These are phyloP conservation scores for Plantago elongata DNA, from an alignment of 257 asterid genomes.

Conservation along the genomic window DNA sequence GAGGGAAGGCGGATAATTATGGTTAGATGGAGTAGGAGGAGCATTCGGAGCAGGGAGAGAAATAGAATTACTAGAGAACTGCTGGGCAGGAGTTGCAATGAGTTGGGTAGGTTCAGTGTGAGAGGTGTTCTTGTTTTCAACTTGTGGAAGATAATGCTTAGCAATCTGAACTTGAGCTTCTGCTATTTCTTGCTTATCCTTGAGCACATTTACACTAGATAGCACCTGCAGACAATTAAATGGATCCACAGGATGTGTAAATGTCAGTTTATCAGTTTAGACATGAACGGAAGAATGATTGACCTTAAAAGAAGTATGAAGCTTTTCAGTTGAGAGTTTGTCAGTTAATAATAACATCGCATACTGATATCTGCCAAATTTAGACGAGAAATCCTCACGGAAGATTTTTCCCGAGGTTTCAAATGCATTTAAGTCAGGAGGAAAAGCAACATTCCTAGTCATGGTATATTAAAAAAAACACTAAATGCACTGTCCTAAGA, in stretches of 20 bases:
- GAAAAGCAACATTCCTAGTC: background rate
- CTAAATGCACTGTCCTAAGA: background rate
- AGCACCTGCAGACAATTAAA: conserved; percentile 42
- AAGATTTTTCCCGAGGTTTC: no score
- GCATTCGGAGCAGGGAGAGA: conserved; percentile 36
- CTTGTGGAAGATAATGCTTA: conserved; percentile 37
- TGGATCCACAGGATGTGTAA: background rate
- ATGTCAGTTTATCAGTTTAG: background rate
- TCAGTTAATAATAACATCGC: no score
- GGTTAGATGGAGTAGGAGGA: conserved; percentile 34
- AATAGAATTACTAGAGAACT: conserved; percentile 31
- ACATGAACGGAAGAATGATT: background rate
- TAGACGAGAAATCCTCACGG: no score
- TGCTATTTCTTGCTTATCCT: conserved; percentile 51
- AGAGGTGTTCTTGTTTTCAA: conserved; percentile 24
- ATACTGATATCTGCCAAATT: no score
- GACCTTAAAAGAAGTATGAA: background rate
- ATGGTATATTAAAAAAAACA: background rate
- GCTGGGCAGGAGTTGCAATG: conserved; percentile 32
- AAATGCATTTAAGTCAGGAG: no score
- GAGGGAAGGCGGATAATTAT: conserved; percentile 25
- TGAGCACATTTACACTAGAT: conserved; percentile 41
- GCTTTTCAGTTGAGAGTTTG: no score
- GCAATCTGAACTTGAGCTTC: conserved; percentile 39
- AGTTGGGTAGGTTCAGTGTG: conserved; percentile 33